phyloP scores from a whole-genome alignment of 108 stramenopile genomes.

The Conticribra weissflogii region DNA sequence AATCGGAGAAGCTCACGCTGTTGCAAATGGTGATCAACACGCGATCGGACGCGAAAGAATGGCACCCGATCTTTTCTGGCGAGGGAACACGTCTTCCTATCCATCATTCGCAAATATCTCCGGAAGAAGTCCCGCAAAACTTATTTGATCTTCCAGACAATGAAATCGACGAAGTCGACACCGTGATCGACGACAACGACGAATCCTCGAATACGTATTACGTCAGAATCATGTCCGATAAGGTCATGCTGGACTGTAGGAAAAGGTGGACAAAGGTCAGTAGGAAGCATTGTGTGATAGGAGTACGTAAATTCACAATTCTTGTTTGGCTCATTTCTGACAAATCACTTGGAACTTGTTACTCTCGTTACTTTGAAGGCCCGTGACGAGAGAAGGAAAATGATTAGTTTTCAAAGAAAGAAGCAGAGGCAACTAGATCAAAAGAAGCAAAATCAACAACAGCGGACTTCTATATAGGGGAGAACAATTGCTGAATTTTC shows the following conservation, averaged over 20 bases:
- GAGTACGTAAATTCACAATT: too few relatives aligned
- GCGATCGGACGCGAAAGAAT: constrained; percentile 70
- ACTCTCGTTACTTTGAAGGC: too few relatives aligned
- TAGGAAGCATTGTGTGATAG: too few relatives aligned
- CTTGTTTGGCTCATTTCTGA: too few relatives aligned
- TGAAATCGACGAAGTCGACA: constrained; percentile 26
- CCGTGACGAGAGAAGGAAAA: too few relatives aligned
- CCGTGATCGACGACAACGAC: constrained; percentile 6
- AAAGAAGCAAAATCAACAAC: too few relatives aligned
- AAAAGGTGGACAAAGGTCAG: constrained; percentile 36
- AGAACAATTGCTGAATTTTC: too few relatives aligned
- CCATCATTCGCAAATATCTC: constrained; percentile 31
- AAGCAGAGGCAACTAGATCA: too few relatives aligned
- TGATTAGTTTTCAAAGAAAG: too few relatives aligned
- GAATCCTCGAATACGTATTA: constrained; percentile 31
- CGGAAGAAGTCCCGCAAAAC: constrained; percentile 30
- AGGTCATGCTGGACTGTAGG: constrained; percentile 40
- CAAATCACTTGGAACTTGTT: too few relatives aligned
- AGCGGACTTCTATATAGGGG: too few relatives aligned
- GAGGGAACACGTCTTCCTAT: constrained; percentile 22
- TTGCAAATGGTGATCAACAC: constrained; percentile 34
- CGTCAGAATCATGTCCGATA: constrained; percentile 54
- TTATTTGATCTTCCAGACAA: constrained; percentile 38
- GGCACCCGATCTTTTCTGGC: constrained; percentile 62
- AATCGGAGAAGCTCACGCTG: constrained; percentile 21